Evolutionary conservation across 306 rosid genomes (phyloP), one percentile per base, ranked within the genome.

Genomic region (Quercus suber): DNA sequence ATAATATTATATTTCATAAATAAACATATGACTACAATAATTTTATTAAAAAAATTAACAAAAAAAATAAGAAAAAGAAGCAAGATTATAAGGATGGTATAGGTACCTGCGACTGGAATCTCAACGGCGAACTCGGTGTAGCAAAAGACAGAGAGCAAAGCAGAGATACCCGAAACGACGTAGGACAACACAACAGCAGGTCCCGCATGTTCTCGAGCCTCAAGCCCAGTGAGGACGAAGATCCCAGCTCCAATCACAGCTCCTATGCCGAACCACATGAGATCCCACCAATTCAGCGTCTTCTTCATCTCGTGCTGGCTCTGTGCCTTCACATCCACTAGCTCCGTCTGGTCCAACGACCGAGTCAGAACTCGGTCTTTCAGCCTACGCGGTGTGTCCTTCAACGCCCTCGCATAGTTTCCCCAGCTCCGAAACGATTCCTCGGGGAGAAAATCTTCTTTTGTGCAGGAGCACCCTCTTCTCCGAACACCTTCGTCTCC

Each of bases 101-200:
- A 21, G 6, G 13, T 71, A 92, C 98, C 98, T 56, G 98, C 98
- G 14, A 87, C 91, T 1, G 98, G 98, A 0, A 94, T 94, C 83
- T 94, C 97, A 0, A 94, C 89, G 9, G 98, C 97, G 43, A 94
- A 94, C 83, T 94, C 98, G 0, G 97, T 92, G 87, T 94, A 94
- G 31, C 98, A 94, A 78, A 94, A 94, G 19, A 92, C 98, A 2
- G 98, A 94, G 17, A 94, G 89, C 92, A 94, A 63, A 74, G 98
- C 97, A 8, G 98, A 94, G 77, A 89, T 2, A 4, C 98, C 97
- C 0, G 97, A 94, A 18, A 94, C 80, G 19, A 77, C 93, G 80
- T 82, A 94, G 0, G 98, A 92, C 53, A 92, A 35, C 25, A 92
- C 91, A 3, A 94, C 94, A 1, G 98, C 97, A 0, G 98, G 97